Evolutionary conservation across 2,329 filamentous ascomycete species (phyloP).

Genomic region (Grosmannia serpens): DNA sequence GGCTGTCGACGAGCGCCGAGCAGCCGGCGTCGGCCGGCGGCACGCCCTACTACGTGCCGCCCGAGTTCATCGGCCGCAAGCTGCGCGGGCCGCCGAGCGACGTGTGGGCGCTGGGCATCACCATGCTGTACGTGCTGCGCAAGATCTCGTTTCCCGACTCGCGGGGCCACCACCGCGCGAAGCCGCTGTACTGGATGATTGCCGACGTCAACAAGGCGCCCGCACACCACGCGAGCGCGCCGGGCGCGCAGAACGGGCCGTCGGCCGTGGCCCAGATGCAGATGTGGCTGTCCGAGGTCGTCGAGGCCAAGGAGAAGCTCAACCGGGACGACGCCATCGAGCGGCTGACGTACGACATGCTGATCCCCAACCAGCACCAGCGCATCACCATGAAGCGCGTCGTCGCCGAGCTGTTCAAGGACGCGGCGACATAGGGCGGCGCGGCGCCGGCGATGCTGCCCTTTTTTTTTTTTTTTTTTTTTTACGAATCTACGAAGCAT

Average conservation of each 20-base stretch:
- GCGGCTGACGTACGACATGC: constrained; percentile 40
- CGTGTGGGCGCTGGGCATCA: constrained; percentile 48
- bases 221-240: constrained; percentile 11
- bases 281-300: constrained; percentile 43
- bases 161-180: constrained; percentile 34
- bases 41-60: constrained; percentile 50
- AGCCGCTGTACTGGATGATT: constrained; percentile 46
- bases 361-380: constrained; percentile 37
- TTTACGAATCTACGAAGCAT: background rate
- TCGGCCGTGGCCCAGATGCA: constrained; percentile 41
- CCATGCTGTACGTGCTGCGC: constrained; percentile 47
- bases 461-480: background rate
- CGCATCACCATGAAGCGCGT: constrained; percentile 44
- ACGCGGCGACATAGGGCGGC: constrained; percentile 5
- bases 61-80: constrained; percentile 46
- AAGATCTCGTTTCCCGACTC: constrained; percentile 45
- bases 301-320: constrained; percentile 33
- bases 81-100: constrained; percentile 43
- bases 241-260: background rate
- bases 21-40: constrained; percentile 39
- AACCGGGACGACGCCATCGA: constrained; percentile 37
- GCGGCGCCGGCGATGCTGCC: no score
- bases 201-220: constrained; percentile 35
- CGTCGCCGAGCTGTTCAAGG: constrained; percentile 29
- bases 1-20: constrained; percentile 36